Base-by-base conservation (phyloP, 202 grass and related monocot genomes). In the Zoysia matrella region DNA sequence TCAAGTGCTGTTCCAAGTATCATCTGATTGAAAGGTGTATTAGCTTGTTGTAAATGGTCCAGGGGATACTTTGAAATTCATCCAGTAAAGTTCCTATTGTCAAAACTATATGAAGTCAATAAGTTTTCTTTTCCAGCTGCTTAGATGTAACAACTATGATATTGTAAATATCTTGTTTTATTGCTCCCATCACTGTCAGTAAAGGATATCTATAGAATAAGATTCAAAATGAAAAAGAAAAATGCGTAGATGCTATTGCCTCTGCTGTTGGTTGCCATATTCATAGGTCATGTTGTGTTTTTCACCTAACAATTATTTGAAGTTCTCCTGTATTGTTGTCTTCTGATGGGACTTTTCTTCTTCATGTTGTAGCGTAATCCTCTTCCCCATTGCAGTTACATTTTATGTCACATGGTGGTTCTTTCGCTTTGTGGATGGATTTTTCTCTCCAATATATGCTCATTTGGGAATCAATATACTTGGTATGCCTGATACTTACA, bases 341-440 rank as follows among this genome's bases (percentile, higher is more conserved):
- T 22, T 48, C 55, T 88, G 41, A 82, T 84, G 46, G 8, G 39
- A 75, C 79, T 46, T 65, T 2, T 7, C 22, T 36, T 8, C 52
- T 86, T 45, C 77, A 13, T 85, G 2, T 85, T 89, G 84, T 82
- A 97, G 94, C 76, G 86, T 97, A 65, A 97, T 97, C 80, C 83
- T 97, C 36, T 87, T 97, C 65, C 94, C 94, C 48, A 97, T 97
- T 44, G 88, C 94, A 58, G 81, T 97, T 54, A 97, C 94, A 62
- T 97, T 97, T 79, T 97, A 97, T 81, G 87, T 93, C 71, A 97
- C 94, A 41, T 97, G 94, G 91, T 97, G 94, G 94, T 93, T 97
- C 82, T 91, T 97, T 80, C 30, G 75, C 44, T 93, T 97, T 84
- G 94, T 97, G 47, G 94, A 97, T 79, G 91, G 91, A 1, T 93